Base-by-base conservation (phyloP, 176 grass and related monocot species). In the Musa troglodytarum region DNA sequence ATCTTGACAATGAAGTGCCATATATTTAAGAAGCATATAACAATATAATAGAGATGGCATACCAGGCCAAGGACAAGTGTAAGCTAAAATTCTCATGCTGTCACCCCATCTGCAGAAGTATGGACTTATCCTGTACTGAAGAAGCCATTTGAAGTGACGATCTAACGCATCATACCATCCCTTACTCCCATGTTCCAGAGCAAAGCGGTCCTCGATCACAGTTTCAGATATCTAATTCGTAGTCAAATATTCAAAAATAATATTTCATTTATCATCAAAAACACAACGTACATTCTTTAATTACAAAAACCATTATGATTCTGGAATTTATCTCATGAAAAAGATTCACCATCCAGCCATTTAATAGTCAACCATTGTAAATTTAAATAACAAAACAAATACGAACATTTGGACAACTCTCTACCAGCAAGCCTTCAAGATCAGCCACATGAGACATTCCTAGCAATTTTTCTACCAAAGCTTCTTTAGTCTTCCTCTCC, bases 21-120 rank as follows among this genome's bases (percentile, higher is more conserved):
- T 53, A 50, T 63, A 72, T 80, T n/a, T 59, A 21, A 25, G 65
- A 2, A 61, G 62, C n/a, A 8, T 53, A 62, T 61, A 51, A 58
- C 25, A 21, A 59, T 71, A 57, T 24, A 34, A 23, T 16, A 49
- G 6, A 65, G 11, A 77, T 81, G 67, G 52, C 74, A 76, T 88
- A 98, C 95, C 95, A 83, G 88, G 95, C 90, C 90, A 98, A 69
- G 95, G 95, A 69, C 95, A 98, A 54, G 95, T 98, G 76, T 98
- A 98, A 77, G 95, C 88, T 75, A 98, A 77, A 70, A 98, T 87
- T 26, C 95, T 84, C 95, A 98, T 93, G 82, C 90, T 91, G 74
- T 98, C 86, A 70, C 95, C 95, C 95, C 95, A 98, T 93, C 95
- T 87, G 81, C 95, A 98, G 81, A 98, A 98, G 79, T 89, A 93